Evolutionary conservation across 1,284 basidiomycete genomes (phyloP), one percentile per base, ranked within the genome.

Genomic region (Naganishia sp.): DNA sequence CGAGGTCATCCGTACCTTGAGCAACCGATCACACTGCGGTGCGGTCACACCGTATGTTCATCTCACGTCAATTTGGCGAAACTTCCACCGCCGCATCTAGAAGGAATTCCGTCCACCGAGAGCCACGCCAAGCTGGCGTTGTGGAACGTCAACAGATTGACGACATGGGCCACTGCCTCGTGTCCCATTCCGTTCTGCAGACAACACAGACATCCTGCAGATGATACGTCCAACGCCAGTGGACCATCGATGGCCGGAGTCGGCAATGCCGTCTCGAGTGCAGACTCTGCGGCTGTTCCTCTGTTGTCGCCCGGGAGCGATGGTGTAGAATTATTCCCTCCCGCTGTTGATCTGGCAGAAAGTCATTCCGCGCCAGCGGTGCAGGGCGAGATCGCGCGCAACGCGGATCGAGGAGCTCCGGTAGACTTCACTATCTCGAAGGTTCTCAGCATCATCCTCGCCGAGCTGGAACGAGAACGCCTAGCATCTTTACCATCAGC

Each of bases 381-480:
- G 35, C 50, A 43, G 21, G 17, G 15, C 11, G 56, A 65, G 9
- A 18, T 21, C n/a, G 47, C 41, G 4, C 3, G 6, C 2, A n/a
- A 31, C 3, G 46, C 17, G 15, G 28, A 51, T 25, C 61, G 32
- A 21, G 55, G 61, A 39, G 65, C 66, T 21, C 43, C 65, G 28
- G 67, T 66, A 73, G 89, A 91, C 75, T 84, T 90, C 70, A 83
- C 85, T 56, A 76, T 90, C 53, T 85, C 83, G 74, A 88, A 87
- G 73, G 76, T 90, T 69, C 68, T 89, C 31, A 42, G 55, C 17
- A 68, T 77, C 7, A 72, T 78, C 21, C 58, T 71, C 18, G 61
- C 68, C 11, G 76, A 76, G 57, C 45, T 70, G 17, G 58, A 55
- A 32, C 28, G 43, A 28, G 51, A 41, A 51, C 21, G 66, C 10